Percentiles rank a stretch among this genome's conserved stretches.
phyloP scores from a whole-genome alignment of 495 filamentous ascomycete species.

The Penicillium crystallinum region DNA sequence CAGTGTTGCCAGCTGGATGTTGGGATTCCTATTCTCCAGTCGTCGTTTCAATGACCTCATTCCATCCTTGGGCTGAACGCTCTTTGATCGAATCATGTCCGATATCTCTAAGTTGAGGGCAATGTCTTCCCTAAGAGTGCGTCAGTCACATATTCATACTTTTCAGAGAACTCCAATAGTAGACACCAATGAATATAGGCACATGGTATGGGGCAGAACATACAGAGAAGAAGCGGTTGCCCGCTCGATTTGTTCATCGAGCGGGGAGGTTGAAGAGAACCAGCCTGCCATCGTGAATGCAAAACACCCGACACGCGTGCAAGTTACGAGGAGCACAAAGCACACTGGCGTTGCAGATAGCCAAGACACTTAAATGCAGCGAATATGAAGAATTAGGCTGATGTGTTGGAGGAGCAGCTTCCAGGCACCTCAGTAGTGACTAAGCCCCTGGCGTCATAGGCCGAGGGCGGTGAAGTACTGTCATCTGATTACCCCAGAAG shows the following conservation, averaged over 20 bases:
- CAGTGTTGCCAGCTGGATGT: slow-evolving; percentile 86
- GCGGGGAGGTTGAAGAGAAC: slow-evolving; percentile 81
- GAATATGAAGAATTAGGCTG: slow-evolving; percentile 15
- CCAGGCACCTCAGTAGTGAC: slow-evolving; percentile 24
- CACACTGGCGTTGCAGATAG: neutral
- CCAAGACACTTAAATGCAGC: slow-evolving; percentile 1
- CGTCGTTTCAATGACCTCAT: slow-evolving; percentile 93
- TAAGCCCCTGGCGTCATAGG: slow-evolving; percentile 33
- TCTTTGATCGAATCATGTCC: slow-evolving; percentile 92
- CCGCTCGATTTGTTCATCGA: slow-evolving; percentile 95
- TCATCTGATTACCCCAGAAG: slow-evolving; percentile 21
- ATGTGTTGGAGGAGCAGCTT: slow-evolving; percentile 3
- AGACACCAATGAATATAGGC: neutral
- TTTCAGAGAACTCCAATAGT: neutral
- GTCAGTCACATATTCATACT: neutral
- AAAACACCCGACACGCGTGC: neutral
- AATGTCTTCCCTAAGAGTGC: slow-evolving; percentile 76
- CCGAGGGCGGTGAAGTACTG: slow-evolving; percentile 28
- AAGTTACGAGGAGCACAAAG: neutral
- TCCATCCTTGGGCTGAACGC: slow-evolving; percentile 91
- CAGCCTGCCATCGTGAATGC: slow-evolving; percentile 74
- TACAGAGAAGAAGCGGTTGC: slow-evolving; percentile 92
- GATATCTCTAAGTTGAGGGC: slow-evolving; percentile 95
- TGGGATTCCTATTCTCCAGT: slow-evolving; percentile 94
- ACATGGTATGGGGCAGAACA: slow-evolving; percentile 8